Conservation (phyloP, 495 filamentous ascomycete genomes). For the Oidiodendron maius region DNA sequence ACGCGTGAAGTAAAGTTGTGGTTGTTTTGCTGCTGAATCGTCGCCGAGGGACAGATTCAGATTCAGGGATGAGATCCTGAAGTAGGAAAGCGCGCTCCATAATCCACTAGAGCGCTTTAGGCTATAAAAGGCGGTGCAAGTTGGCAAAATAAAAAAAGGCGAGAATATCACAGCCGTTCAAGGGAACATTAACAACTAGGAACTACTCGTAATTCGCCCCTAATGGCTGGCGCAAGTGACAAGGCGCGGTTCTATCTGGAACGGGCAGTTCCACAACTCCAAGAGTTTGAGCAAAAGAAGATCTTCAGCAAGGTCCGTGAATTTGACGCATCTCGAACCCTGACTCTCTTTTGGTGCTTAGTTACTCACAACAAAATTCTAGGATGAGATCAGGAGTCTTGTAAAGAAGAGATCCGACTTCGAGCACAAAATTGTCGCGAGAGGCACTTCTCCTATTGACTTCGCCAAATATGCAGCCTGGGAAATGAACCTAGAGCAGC, state of each 20-base stretch:
- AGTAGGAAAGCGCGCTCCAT: neutral
- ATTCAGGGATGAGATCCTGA: neutral
- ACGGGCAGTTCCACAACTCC: conserved; percentile 82
- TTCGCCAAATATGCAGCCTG: conserved; percentile 84
- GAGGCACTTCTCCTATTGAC: conserved; percentile 66
- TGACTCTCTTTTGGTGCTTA: neutral
- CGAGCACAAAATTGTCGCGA: conserved; percentile 82
- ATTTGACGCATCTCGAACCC: conserved; percentile 3
- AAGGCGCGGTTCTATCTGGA: conserved; percentile 95
- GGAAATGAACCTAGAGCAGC: conserved; percentile 81
- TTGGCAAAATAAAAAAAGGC: neutral
- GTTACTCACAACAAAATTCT: conserved; percentile 4
- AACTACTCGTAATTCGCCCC: neutral
- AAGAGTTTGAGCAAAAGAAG: conserved; percentile 79
- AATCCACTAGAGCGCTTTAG: neutral
- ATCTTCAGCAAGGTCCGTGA: conserved; percentile 69
- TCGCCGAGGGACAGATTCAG: neutral
- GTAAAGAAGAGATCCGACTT: conserved; percentile 86
- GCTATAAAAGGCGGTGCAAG: neutral
- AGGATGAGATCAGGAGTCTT: conserved; percentile 85
- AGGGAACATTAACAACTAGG: neutral
- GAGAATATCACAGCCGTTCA: neutral
- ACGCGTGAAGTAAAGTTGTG: neutral
- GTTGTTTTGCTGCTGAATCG: neutral
- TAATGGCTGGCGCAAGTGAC: conserved; percentile 79